Evolutionary conservation across 495 filamentous ascomycete species (phyloP).

Genomic region (Podospora fimiseda): DNA sequence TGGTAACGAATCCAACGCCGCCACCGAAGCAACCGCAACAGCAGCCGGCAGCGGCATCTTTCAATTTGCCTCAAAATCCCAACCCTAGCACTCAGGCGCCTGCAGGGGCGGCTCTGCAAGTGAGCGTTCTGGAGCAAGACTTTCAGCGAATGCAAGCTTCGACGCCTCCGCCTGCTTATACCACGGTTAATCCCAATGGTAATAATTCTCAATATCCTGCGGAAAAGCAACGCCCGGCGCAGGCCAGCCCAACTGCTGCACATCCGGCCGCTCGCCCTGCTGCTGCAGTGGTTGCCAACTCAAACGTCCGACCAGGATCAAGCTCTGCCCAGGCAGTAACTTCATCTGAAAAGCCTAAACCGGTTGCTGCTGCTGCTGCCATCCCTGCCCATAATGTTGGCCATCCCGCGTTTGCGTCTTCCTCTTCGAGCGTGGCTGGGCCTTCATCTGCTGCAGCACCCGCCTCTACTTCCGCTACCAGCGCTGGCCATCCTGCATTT

Average conservation of each 20-base stretch:
- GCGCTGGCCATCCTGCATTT: conserved; percentile 71
- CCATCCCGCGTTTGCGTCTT: conserved; percentile 63
- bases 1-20: conserved; percentile 34
- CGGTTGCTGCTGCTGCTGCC: conserved; percentile 15
- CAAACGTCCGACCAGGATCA: conserved; percentile 3
- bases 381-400: conserved; percentile 14
- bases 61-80: conserved; percentile 28
- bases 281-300: not conserved
- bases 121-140: conserved; percentile 74
- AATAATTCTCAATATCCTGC: conserved; percentile 55
- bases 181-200: conserved; percentile 57
- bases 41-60: conserved; percentile 17
- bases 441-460: conserved; percentile 12
- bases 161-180: conserved; percentile 89
- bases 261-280: conserved; percentile 19
- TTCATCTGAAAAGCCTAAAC: conserved; percentile 15
- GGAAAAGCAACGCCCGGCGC: conserved; percentile 59
- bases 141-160: conserved; percentile 80
- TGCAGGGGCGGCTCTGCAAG: conserved; percentile 29
- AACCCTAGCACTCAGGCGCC: conserved; percentile 22
- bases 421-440: not conserved
- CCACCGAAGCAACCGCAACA: no score
- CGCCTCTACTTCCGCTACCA: conserved; percentile 23
- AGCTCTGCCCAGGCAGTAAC: conserved; percentile 4
- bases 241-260: conserved; percentile 33